phyloP scores from a whole-genome alignment of 305 asterid species.

The Solanum hybrid region DNA sequence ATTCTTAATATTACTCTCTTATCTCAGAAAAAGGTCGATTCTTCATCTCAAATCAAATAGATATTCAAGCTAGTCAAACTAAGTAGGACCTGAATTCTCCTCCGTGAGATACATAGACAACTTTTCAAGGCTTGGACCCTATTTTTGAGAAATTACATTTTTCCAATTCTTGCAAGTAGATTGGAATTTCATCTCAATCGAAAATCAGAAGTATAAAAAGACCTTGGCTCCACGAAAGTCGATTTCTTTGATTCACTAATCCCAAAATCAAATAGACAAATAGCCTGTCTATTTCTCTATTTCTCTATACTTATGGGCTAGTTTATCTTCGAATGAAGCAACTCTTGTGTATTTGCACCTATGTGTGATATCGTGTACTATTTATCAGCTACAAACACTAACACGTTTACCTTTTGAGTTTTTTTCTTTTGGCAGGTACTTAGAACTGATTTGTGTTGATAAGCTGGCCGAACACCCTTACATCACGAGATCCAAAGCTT shows the following conservation, averaged over 20 bases:
- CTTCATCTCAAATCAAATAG: not conserved
- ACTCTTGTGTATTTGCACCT: not conserved
- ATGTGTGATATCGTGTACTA: not conserved
- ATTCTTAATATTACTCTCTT: not conserved
- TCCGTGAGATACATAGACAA: too few relatives aligned
- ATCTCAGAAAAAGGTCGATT: not conserved
- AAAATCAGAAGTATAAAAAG: too few relatives aligned
- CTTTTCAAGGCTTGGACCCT: not conserved
- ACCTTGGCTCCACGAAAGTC: not conserved
- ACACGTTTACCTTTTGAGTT: not conserved
- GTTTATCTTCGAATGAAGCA: not conserved
- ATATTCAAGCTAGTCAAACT: not conserved
- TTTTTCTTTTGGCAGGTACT: not conserved
- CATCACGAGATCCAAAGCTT: not conserved
- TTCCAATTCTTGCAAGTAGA: not conserved
- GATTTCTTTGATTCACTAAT: too few relatives aligned
- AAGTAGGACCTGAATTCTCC: not conserved
- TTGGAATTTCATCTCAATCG: not conserved
- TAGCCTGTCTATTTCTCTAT: not conserved
- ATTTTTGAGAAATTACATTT: not conserved
- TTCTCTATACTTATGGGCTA: not conserved
- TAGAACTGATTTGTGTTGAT: not conserved
- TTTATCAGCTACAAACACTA: not conserved
- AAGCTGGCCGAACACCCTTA: not conserved
- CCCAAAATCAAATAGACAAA: not conserved